These are phyloP conservation scores for Talaromyces nanjingensis DNA, from an alignment of 495 filamentous ascomycete genomes.

Conservation along the genomic window DNA sequence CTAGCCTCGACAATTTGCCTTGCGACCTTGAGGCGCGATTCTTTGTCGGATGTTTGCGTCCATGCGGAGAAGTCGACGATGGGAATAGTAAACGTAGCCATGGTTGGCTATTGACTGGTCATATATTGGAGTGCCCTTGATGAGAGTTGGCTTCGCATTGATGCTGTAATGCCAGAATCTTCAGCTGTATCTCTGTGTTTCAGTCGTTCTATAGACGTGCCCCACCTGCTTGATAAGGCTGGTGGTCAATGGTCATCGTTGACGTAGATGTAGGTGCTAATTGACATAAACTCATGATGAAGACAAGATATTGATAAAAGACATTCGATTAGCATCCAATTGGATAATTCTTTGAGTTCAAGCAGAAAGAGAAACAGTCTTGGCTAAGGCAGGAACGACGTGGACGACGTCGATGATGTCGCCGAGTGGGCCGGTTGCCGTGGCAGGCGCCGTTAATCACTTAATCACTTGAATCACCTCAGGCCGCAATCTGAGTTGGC, in stretches of 20 bases:
- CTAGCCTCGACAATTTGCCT: slow-evolving; percentile 9
- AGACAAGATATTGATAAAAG: background rate
- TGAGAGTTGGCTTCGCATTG: background rate
- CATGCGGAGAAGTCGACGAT: background rate
- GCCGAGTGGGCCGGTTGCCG: slow-evolving; percentile 7
- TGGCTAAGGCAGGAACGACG: slow-evolving; percentile 17
- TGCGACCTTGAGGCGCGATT: background rate
- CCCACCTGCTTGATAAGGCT: background rate
- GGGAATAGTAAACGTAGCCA: background rate
- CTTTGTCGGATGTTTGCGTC: background rate
- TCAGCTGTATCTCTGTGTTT: background rate
- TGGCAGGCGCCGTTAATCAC: slow-evolving; percentile 3
- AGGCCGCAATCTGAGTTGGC: background rate
- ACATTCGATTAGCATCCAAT: background rate
- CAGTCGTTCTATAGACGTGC: background rate
- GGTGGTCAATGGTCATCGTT: background rate
- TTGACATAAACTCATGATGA: background rate
- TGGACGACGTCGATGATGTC: background rate
- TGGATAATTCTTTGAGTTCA: background rate
- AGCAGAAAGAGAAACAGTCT: background rate
- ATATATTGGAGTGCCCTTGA: background rate
- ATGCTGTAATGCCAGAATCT: background rate
- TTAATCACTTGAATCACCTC: background rate
- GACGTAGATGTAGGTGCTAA: background rate
- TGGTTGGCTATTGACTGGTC: background rate